Conservation (phyloP, 441 rosid genomes). For the Euphorbia schlechtendalii region DNA sequence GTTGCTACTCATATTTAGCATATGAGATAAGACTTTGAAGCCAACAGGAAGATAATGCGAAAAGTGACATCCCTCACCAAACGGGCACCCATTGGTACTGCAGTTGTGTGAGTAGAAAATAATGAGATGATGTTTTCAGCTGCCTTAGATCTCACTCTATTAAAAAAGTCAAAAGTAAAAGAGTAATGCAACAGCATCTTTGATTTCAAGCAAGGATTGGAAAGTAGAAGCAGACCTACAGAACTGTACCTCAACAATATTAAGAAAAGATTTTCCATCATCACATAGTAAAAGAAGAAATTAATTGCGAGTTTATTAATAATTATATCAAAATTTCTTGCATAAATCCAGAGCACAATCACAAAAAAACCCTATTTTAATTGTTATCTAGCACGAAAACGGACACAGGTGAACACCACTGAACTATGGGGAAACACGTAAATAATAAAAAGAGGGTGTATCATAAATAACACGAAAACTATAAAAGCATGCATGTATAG, state of each 20-base stretch:
- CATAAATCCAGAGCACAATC: background rate
- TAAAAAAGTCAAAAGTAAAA: background rate
- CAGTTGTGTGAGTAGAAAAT: slow-evolving; percentile 8
- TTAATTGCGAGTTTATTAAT: background rate
- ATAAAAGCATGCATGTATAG: too few relatives aligned
- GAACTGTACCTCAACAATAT: background rate
- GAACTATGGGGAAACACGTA: too few relatives aligned
- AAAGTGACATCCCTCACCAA: slow-evolving; percentile 95
- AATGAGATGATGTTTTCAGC: background rate
- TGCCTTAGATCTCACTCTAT: background rate
- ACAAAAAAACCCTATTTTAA: too few relatives aligned
- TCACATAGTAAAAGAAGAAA: background rate
- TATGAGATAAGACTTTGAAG: slow-evolving; percentile 66
- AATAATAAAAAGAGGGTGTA: too few relatives aligned
- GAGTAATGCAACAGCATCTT: background rate
- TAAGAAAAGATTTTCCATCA: background rate
- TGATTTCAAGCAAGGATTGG: background rate
- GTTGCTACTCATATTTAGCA: slow-evolving; percentile 44
- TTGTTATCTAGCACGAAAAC: too few relatives aligned
- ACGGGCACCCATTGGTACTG: slow-evolving; percentile 97
- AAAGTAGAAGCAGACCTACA: background rate
- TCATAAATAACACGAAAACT: too few relatives aligned
- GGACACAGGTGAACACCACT: too few relatives aligned
- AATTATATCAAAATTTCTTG: background rate
- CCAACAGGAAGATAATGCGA: slow-evolving; percentile 95